A percentile compares a stretch with the other conserved stretches of the same genome.
Conservation (phyloP, 2,329 filamentous ascomycete genomes). For the Sarocladium kiliense region DNA sequence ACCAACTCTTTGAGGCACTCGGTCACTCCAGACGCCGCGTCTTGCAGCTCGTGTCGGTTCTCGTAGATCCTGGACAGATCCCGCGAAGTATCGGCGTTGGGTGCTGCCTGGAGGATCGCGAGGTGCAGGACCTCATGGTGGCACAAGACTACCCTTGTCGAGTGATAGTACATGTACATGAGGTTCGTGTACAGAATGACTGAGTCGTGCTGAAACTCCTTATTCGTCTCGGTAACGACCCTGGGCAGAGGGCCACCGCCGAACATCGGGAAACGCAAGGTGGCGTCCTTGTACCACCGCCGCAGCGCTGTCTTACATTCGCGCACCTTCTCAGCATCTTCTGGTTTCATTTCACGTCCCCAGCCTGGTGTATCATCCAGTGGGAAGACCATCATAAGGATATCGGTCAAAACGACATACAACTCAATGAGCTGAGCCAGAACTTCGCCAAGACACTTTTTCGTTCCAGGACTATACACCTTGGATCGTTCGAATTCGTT, state of each 20-base stretch:
- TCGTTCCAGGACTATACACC: slow-evolving; percentile 41
- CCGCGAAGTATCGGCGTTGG: slow-evolving; percentile 21
- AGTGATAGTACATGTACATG: slow-evolving; percentile 49
- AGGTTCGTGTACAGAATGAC: slow-evolving; percentile 40
- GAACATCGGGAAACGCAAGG: slow-evolving; percentile 32
- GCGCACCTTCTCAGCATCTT: slow-evolving; percentile 25
- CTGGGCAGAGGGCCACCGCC: slow-evolving; percentile 24
- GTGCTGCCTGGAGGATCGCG: slow-evolving; percentile 32
- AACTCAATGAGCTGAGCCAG: slow-evolving; percentile 41
- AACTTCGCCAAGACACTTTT: slow-evolving; percentile 37
- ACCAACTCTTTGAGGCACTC: slow-evolving; percentile 42
- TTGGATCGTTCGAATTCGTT: slow-evolving; percentile 39
- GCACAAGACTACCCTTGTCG: slow-evolving; percentile 33
- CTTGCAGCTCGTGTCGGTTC: slow-evolving; percentile 37
- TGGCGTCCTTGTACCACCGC: slow-evolving; percentile 35
- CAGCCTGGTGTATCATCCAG: slow-evolving; percentile 35
- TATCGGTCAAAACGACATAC: slow-evolving; percentile 40
- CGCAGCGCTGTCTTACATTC: slow-evolving; percentile 30
- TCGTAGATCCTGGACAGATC: slow-evolving; percentile 32
- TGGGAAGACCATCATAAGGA: slow-evolving; percentile 39
- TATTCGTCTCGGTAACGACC: slow-evolving; percentile 16
- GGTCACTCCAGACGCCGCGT: slow-evolving; percentile 37
- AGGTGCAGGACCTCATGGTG: slow-evolving; percentile 42
- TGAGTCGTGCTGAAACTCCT: slow-evolving; percentile 33
- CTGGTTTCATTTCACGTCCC: slow-evolving; percentile 27